Conservation (phyloP, 768 basidiomycete genomes). For the Lactarius psammicola region DNA sequence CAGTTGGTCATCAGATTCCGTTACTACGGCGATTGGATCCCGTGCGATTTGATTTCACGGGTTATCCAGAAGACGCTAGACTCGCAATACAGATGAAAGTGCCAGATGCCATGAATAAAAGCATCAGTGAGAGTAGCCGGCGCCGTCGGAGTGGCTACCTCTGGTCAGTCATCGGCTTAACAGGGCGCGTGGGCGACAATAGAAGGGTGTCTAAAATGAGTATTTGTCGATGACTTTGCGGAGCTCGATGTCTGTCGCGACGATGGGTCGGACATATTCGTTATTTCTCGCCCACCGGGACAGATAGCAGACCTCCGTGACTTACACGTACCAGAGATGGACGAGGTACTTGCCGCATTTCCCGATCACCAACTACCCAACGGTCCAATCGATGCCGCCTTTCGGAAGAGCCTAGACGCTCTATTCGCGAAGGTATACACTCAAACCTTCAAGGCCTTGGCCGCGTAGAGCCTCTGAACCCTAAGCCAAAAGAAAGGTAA, state of each 20-base stretch:
- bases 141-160: neutral
- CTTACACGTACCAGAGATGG: neutral
- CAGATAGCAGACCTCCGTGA: neutral
- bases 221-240: conserved; percentile 5
- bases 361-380: neutral
- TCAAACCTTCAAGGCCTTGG: neutral
- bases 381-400: neutral
- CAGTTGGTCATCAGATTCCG: neutral
- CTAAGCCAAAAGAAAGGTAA: too few relatives aligned
- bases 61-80: neutral
- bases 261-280: neutral
- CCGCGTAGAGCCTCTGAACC: too few relatives aligned
- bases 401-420: neutral
- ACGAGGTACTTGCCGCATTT: neutral
- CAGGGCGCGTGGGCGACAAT: neutral
- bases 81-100: conserved; percentile 3
- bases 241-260: conserved; percentile 4
- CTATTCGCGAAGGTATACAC: neutral
- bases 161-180: neutral
- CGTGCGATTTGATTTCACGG: conserved; percentile 5
- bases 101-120: neutral
- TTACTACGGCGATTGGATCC: neutral
- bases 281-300: conserved; percentile 1
- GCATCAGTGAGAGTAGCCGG: neutral
- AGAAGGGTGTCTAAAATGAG: neutral